phyloP scores from a whole-genome alignment of 306 rosid genomes.

The Mimosa bimucronata region DNA sequence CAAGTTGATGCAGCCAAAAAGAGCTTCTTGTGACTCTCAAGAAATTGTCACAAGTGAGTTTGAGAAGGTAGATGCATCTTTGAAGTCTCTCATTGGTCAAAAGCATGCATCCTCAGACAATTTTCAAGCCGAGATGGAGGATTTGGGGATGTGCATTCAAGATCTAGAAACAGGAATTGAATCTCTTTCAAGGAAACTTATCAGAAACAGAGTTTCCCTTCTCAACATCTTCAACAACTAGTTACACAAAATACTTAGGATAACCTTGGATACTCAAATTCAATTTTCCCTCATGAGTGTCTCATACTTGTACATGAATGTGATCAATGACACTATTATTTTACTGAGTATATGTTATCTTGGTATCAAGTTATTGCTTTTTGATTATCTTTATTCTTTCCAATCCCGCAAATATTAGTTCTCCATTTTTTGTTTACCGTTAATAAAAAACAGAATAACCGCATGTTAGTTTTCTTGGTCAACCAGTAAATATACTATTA shows the following conservation, averaged over 20 bases:
- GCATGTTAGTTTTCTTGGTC: neutral
- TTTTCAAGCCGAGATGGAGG: slow-evolving; percentile 23
- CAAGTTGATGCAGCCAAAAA: slow-evolving; percentile 38
- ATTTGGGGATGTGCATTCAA: slow-evolving; percentile 37
- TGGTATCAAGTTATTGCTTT: neutral
- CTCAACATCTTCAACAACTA: slow-evolving; percentile 46
- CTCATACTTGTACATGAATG: slow-evolving; percentile 33
- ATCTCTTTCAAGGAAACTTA: slow-evolving; percentile 35
- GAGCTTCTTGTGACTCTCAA: slow-evolving; percentile 27
- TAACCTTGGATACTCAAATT: neutral
- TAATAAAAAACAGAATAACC: neutral
- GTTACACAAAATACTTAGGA: neutral
- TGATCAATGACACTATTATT: neutral
- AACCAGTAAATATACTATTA: neutral
- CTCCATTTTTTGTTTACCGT: neutral
- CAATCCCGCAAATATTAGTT: neutral
- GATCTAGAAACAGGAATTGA: slow-evolving; percentile 40
- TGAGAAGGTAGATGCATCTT: slow-evolving; percentile 34
- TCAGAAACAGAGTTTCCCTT: slow-evolving; percentile 37
- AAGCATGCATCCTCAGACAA: slow-evolving; percentile 19
- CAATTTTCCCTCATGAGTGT: slow-evolving; percentile 3
- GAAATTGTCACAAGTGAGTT: slow-evolving; percentile 28
- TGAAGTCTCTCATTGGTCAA: slow-evolving; percentile 30
- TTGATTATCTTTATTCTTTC: neutral
- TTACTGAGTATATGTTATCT: slow-evolving; percentile 8